phyloP scores from a whole-genome alignment of 192 early-diverging fungal genomes.

The Rhizophagus prolifer region DNA sequence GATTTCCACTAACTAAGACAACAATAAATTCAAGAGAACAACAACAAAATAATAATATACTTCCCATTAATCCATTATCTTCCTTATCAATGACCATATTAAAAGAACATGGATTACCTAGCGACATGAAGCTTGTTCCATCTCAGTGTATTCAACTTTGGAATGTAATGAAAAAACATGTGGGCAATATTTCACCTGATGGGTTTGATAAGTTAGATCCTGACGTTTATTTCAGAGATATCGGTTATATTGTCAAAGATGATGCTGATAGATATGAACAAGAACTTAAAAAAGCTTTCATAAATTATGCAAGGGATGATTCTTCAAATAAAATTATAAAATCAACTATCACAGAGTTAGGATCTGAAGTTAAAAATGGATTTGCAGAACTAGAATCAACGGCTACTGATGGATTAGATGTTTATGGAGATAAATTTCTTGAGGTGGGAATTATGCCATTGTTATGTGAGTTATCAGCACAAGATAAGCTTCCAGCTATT shows the following conservation, averaged over 20 bases:
- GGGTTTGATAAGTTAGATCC: conserved; percentile 31
- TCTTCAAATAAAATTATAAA: neutral
- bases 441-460: conserved; percentile 20
- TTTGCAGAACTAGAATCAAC: conserved; percentile 35
- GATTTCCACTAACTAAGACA: neutral
- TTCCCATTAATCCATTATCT: conserved; percentile 38
- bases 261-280: conserved; percentile 34
- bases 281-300: conserved; percentile 34
- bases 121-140: conserved; percentile 37
- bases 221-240: conserved; percentile 33
- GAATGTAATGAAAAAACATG: conserved; percentile 31
- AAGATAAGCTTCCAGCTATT: conserved; percentile 47
- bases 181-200: neutral
- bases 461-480: conserved; percentile 31
- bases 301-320: conserved; percentile 12
- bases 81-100: conserved; percentile 28
- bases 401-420: conserved; percentile 24
- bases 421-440: conserved; percentile 23
- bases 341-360: conserved; percentile 8
- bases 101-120: conserved; percentile 30
- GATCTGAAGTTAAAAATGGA: neutral
- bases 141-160: conserved; percentile 38
- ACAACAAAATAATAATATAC: conserved; percentile 7
- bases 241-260: conserved; percentile 30
- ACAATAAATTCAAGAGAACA: neutral